Base-by-base conservation (phyloP, 129 eudicot genomes). In the Erigeron canadensis region DNA sequence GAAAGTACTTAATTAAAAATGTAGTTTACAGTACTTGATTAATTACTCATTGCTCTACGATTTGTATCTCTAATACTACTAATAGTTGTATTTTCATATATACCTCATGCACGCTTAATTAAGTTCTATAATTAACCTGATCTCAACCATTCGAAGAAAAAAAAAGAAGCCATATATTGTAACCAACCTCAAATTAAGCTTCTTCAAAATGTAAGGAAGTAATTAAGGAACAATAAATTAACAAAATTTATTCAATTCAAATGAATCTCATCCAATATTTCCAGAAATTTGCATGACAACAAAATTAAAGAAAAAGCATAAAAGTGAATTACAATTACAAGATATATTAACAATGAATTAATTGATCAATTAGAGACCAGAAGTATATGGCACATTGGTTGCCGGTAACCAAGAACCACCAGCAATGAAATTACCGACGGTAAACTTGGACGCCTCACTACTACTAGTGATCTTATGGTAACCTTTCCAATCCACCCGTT, bases 381-480 rank as follows among this genome's bases (percentile, higher is more conserved):
- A 66, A 8, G 87, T 82, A 64, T 70, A 87, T 12, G 89, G 87
- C 62, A 84, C 87, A 45, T 56, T 75, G 34, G 87, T 81, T 2
- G 57, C 82, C 28, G 94, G 89, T 75, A 87, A 61, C 94, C 94
- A 87, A 10, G 94, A 87, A 39, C 69, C 72, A 0, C 85, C 94
- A 21, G 70, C 78, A 9, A 87, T 58, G 46, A 87, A 84, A 22
- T 69, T 84, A 22, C 87, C 87, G 21, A 79, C 85, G 1, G 87
- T 77, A 65, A 87, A 87, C 78, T 73, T 74, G 0, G 72, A 47
- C 0, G 88, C 95, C 69, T 74, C 95, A 0, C 73, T 58, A 8
- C 82, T 75, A 7, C 87, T 82, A 10, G 84, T 84, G 17, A 84
- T 87, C n/a, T 74, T 83, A 57, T 34, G 95, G 42, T 80, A 82